A percentile compares a stretch with the other conserved stretches of the same genome.
phyloP scores from a whole-genome alignment of 1,284 basidiomycete species.

The Moesziomyces sp. region DNA sequence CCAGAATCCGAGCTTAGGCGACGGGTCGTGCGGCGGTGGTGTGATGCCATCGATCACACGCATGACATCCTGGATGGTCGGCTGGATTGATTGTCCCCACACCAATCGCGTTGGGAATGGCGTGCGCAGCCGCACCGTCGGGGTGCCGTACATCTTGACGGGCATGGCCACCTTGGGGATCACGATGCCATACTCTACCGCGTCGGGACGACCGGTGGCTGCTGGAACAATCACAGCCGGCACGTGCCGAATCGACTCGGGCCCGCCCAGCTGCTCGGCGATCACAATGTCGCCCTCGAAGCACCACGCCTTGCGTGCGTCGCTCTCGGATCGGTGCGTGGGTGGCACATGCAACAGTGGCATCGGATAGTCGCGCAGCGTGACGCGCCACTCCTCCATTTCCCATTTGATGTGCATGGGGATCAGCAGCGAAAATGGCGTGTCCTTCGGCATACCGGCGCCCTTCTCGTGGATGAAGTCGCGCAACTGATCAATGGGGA shows the following conservation, averaged over 20 bases:
- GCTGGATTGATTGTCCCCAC: slow-evolving; percentile 90
- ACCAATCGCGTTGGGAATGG: slow-evolving; percentile 79
- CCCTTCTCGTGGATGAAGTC: slow-evolving; percentile 81
- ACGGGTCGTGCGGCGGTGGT: slow-evolving; percentile 84
- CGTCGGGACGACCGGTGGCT: slow-evolving; percentile 69
- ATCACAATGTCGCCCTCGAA: slow-evolving; percentile 86
- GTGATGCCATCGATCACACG: slow-evolving; percentile 84
- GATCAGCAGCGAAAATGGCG: slow-evolving; percentile 81
- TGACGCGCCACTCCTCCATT: slow-evolving; percentile 75
- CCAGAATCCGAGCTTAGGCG: slow-evolving; percentile 91
- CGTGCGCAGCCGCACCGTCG: slow-evolving; percentile 75
- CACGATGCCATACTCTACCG: slow-evolving; percentile 74
- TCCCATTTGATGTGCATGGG: slow-evolving; percentile 83
- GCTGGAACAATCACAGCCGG: slow-evolving; percentile 62
- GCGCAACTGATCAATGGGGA: slow-evolving; percentile 73
- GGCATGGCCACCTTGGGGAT: slow-evolving; percentile 95
- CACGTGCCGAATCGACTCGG: slow-evolving; percentile 70
- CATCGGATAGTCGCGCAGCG: slow-evolving; percentile 79
- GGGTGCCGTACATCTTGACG: slow-evolving; percentile 86
- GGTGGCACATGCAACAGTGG: slow-evolving; percentile 71
- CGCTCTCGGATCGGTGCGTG: slow-evolving; percentile 22
- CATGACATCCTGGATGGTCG: slow-evolving; percentile 87
- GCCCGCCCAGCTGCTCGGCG: slow-evolving; percentile 85
- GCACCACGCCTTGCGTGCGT: slow-evolving; percentile 70
- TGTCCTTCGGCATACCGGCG: slow-evolving; percentile 77